Base-by-base conservation (phyloP, 306 rosid species). In the Gynostemma pentaphyllum region DNA sequence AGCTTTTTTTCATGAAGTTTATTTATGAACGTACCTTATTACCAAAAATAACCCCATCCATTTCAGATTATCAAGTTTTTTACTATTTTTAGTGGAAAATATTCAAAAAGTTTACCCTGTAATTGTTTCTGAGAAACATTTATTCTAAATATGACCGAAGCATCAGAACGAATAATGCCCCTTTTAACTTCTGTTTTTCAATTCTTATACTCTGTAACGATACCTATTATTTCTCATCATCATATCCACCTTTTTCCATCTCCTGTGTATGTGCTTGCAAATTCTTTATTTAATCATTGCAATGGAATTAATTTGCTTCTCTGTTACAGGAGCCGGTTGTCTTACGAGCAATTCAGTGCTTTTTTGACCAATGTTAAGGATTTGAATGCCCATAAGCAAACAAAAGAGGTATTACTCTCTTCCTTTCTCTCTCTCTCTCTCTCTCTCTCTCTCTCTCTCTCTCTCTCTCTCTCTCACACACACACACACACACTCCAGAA, bases 311-410 rank as follows among this genome's bases (percentile, higher is more conserved):
- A 16, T 18, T 37, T 18, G 46, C 32, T 64, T 12, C 32, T 32
- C 28, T 68, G 21, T 30, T 71, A 39, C 72, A 92, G 99, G 96
- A 84, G 86, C 71, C 99, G 99, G 32, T 70, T 92, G 81, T 85
- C 96, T 22, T 88, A 86, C 47, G 97, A 88, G 82, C 97, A 88
- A 73, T 94, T 94, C 77, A 86, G 99, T 71, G 90, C 97, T 68
- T 94, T 94, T 75, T 76, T 94, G 52, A 80, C 94, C 55, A 94
- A 81, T 80, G 99, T 94, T 5, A 92, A 92, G 83, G 97, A 86
- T 75, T 78, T 92, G 72, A 94, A 94, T 78, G 77, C 90, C 73
- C 95, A 86, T 66, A 94, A 88, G 75, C 88, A 81, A 78, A 82
- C 95, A 47, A 88, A 82, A 77, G 99, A 86, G 94, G 96, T 92